Evolutionary conservation across 2,329 filamentous ascomycete species (phyloP), one percentile per base, ranked within the genome.

Genomic region (Neobulgaria alba): DNA sequence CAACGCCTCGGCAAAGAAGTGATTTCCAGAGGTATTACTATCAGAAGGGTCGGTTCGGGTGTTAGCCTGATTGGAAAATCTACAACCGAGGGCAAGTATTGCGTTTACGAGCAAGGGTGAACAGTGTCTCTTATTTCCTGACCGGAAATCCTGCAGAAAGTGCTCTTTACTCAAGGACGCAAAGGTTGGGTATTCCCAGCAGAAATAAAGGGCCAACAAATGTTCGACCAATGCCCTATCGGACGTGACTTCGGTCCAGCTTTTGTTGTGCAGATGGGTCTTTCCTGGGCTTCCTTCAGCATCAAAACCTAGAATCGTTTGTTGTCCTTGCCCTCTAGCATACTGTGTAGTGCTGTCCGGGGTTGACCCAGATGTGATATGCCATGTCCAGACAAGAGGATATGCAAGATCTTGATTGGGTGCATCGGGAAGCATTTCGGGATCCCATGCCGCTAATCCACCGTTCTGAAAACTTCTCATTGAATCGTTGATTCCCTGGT

Each of bases 101-200:
- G 52, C 44, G 42, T 58, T 58, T 10, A 58, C 55, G 5, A 58
- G 40, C 14, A 58, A 3, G 72, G 79, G 34, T 77, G 66, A 20
- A 32, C 55, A 58, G 32, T 53, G 37, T 32, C 45, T 43, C 12
- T 29, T 34, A 17, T 41, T 49, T 1, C 54, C 54, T 5, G 18
- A 33, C 26, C 37, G 36, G 33, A 54, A 57, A 31, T 53, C 52
- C 23, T 52, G 42, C 14, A 58, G 17, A 32, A 58, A 58, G 38
- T 58, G 52, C 29, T 58, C 54, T 35, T 58, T 58, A 77, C 78
- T 83, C 33, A 87, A 70, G 2, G 82, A 76, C 3, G 80, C 76
- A 60, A 85, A 85, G 10, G 81, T 85, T 2, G 82, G 79, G 57
- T 87, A 85, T 49, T 82, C 76, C 74, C 82, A 86, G 63, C 79